Evolutionary conservation across 495 filamentous ascomycete species (phyloP).

Genomic region (Penicillium parvum): DNA sequence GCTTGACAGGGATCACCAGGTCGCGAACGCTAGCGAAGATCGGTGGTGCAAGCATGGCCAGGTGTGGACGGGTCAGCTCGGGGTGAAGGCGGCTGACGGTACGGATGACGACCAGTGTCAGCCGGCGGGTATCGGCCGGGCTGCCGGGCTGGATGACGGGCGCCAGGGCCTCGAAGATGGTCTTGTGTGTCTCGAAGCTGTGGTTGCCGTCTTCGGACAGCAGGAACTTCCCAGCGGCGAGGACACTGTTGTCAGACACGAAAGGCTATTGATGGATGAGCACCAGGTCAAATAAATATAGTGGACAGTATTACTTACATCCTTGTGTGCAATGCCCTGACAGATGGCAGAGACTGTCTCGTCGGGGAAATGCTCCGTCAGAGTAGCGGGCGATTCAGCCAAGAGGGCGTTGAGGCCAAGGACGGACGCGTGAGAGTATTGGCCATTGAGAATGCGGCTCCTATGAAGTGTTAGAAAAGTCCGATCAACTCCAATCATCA

Average conservation of each 20-base stretch:
- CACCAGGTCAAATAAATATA: background rate
- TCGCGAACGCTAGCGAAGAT: conserved; percentile 91
- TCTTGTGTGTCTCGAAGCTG: conserved; percentile 62
- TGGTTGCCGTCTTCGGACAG: conserved; percentile 53
- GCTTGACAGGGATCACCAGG: conserved; percentile 90
- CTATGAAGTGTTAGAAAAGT: too few species aligned
- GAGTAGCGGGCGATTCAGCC: conserved; percentile 64
- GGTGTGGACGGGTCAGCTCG: conserved; percentile 73
- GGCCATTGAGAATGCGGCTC: conserved; percentile 67
- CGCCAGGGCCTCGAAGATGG: conserved; percentile 72
- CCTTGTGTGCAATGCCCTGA: conserved; percentile 72
- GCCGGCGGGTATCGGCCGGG: conserved; percentile 74
- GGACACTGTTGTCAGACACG: conserved; percentile 81
- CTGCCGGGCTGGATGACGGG: conserved; percentile 69
- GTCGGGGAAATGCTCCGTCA: conserved; percentile 62
- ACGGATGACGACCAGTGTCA: conserved; percentile 84
- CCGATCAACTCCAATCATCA: background rate
- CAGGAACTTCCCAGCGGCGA: conserved; percentile 94
- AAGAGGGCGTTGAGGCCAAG: conserved; percentile 86
- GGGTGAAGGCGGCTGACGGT: conserved; percentile 73
- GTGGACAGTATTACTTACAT: conserved; percentile 46
- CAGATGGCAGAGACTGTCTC: conserved; percentile 72
- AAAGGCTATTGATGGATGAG: conserved; percentile 51
- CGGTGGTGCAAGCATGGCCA: conserved; percentile 70
- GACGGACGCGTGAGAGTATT: conserved; percentile 64